Conservation (phyloP, 768 basidiomycete genomes). For the Hypsizygus marmoreus region DNA sequence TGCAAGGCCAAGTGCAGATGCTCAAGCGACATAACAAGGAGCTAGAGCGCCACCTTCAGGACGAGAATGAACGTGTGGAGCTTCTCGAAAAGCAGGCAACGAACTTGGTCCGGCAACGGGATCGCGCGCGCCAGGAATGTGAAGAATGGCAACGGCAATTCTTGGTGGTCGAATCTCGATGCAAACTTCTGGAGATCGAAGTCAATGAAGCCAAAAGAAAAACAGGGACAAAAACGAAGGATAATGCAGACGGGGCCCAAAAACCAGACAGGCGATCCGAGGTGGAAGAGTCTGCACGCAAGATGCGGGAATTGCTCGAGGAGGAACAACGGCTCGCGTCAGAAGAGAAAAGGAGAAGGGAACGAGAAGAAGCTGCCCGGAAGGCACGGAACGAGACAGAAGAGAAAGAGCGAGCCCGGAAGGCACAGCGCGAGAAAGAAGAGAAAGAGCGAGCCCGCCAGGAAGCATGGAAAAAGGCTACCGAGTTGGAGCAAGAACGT, state of each 20-base stretch:
- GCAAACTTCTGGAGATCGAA: constrained; percentile 18
- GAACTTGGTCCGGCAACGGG: too few relatives aligned
- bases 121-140: constrained; percentile 3
- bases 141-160: constrained; percentile 10
- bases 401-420: constrained; percentile 4
- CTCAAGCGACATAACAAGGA: too few relatives aligned
- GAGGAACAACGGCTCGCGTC: constrained; percentile 6
- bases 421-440: constrained; percentile 1
- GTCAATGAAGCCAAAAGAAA: constrained; percentile 7
- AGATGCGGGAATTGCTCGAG: constrained; percentile 4
- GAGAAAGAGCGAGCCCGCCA: constrained; percentile 1
- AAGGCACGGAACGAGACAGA: constrained; percentile 7
- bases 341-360: neutral
- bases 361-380: too few relatives aligned
- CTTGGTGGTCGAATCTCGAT: constrained; percentile 12
- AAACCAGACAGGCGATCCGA: constrained; percentile 1
- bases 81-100: too few relatives aligned
- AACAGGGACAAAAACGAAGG: constrained; percentile 4
- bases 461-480: constrained; percentile 13
- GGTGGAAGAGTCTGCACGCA: constrained; percentile 11
- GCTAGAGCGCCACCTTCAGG: too few relatives aligned
- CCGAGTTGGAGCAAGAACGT: neutral
- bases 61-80: too few relatives aligned
- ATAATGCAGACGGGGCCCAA: constrained; percentile 4
- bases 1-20: too few relatives aligned